These are phyloP conservation scores for Reutealis trisperma DNA, from an alignment of 345 rosid species.

Conservation along the genomic window DNA sequence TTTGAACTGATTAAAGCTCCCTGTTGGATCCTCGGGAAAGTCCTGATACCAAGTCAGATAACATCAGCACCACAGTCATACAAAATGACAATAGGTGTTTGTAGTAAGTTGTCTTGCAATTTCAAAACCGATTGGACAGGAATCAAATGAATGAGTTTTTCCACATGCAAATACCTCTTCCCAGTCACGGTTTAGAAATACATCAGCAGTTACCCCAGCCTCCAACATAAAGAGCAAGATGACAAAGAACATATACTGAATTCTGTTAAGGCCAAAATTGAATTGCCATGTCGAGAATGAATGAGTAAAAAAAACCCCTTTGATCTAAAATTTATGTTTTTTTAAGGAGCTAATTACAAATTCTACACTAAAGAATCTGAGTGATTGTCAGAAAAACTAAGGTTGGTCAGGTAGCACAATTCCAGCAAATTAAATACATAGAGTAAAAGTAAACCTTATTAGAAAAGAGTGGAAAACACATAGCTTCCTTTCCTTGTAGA, in stretches of 20 bases:
- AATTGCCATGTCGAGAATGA: neutral
- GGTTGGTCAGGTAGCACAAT: neutral
- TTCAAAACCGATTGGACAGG: neutral
- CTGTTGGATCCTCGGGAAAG: constrained; percentile 85
- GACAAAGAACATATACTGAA: constrained; percentile 77
- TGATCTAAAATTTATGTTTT: neutral
- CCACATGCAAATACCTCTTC: constrained; percentile 53
- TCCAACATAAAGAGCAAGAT: constrained; percentile 68
- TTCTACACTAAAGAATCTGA: neutral
- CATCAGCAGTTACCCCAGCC: constrained; percentile 73
- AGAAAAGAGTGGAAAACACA: neutral
- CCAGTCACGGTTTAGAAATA: constrained; percentile 77
- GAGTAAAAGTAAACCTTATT: neutral
- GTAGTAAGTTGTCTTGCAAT: neutral
- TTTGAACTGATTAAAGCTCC: constrained; percentile 62
- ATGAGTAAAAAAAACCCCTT: neutral
- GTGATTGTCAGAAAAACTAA: neutral
- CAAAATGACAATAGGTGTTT: neutral
- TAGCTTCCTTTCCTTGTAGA: too few species aligned
- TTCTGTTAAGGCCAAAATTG: constrained; percentile 30
- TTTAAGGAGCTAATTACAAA: neutral
- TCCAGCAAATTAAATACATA: neutral
- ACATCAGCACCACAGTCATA: constrained; percentile 10
- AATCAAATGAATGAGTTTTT: neutral
- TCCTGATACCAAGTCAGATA: constrained; percentile 47